Conservation (phyloP, 495 filamentous ascomycete species). For the Saxispiralis lemnorum region DNA sequence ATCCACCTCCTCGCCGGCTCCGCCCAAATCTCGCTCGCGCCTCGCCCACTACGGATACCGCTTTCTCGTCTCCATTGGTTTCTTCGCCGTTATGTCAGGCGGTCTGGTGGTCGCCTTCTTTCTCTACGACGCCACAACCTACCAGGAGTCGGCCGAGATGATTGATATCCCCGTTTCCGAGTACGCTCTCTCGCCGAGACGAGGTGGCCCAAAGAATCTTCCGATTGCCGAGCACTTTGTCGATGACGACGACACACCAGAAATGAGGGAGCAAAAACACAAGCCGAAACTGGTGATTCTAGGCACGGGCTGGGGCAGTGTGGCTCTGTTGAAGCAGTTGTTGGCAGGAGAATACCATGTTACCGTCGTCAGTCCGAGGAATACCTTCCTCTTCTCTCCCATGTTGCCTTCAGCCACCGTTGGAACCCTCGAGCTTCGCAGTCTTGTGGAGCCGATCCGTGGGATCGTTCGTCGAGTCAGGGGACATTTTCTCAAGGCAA, state of each 20-base stretch:
- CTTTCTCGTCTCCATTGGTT: conserved; percentile 38
- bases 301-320: conserved; percentile 88
- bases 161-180: conserved; percentile 68
- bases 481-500: conserved; percentile 79
- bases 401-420: conserved; percentile 96
- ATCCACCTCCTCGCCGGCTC: background rate
- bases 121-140: conserved; percentile 84
- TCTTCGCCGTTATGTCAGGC: conserved; percentile 37
- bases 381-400: conserved; percentile 95
- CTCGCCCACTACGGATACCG: conserved; percentile 30
- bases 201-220: conserved; percentile 88
- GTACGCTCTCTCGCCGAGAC: conserved; percentile 59
- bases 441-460: conserved; percentile 81
- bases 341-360: conserved; percentile 84
- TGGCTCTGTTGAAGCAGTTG: conserved; percentile 78
- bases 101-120: conserved; percentile 63
- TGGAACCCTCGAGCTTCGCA: conserved; percentile 78
- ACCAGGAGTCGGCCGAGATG: conserved; percentile 45
- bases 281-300: conserved; percentile 86
- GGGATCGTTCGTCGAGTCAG: conserved; percentile 57
- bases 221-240: conserved; percentile 75
- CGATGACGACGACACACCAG: conserved; percentile 65
- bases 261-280: conserved; percentile 49
- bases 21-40: conserved; percentile 10
- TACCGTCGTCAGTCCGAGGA: conserved; percentile 80